Evolutionary conservation across 305 asterid genomes (phyloP), one percentile per base, ranked within the genome.

Genomic region (Fraxinus paxiana): DNA sequence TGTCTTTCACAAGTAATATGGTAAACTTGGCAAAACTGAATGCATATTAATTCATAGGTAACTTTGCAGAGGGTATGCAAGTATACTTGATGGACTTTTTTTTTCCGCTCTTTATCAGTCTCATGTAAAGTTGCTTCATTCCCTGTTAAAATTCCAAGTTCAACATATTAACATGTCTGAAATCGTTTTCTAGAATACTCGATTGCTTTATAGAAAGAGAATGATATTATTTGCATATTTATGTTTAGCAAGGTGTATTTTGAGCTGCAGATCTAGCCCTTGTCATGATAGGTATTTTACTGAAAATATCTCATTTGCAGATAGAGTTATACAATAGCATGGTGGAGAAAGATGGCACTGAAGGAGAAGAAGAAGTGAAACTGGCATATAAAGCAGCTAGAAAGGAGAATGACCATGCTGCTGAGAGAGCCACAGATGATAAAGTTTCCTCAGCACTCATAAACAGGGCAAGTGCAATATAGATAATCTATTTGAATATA

Each of bases 391-490:
- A 63, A 89, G 98, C 94, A 76, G 98, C 98, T 81, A 88, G 94
- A 83, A 94, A 87, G 86, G 97, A 92, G 81, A 87, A 81, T 84
- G 96, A 92, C 73, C 80, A 82, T 76, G 89, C 88, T 81, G 86
- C 81, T 73, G 99, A 95, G 88, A 87, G 63, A 86, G 85, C 88
- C 84, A 83, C 91, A 41, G 94, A 91, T 73, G 89, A 92, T 84
- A 85, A 91, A 86, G 97, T 92, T 69, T 94, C 98, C 43, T 86
- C 95, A 71, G 98, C 97, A 69, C 98, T 96, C 79, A 94, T 89
- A 87, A 90, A 95, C 85, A 90, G 92, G 97, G 98, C 91, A 88
- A 87, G 89, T 80, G 82, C 82, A 56, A 80, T 48, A 65, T 75
- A n/a, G 48, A 41, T 41, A 41, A 41, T 41, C 15, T 41, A 10